Conservation (phyloP, 2,329 filamentous ascomycete species). For the Purpureocillium lavendulum region DNA sequence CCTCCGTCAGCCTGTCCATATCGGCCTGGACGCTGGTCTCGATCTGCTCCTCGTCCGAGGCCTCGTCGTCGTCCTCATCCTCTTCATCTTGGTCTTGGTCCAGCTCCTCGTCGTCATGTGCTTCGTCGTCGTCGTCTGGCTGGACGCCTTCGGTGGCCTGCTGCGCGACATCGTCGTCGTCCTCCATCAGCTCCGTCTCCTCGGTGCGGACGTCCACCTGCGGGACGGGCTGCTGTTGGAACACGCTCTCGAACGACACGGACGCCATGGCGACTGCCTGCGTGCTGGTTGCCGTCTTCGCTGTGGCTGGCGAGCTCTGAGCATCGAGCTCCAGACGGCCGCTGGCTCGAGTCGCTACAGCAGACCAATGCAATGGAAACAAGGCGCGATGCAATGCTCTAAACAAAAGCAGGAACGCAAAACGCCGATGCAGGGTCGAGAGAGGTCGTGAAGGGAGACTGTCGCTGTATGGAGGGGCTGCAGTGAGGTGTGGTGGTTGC, state of each 20-base stretch:
- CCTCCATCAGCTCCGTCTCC: constrained; percentile 41
- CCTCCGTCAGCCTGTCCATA: constrained; percentile 75
- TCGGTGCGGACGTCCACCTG: constrained; percentile 40
- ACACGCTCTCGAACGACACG: neutral
- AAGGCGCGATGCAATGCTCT: too few relatives aligned
- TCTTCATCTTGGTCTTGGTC: constrained; percentile 28
- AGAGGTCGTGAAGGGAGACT: too few relatives aligned
- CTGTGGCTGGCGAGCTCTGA: too few relatives aligned
- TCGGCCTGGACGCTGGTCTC: constrained; percentile 69
- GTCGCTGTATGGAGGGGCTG: neutral
- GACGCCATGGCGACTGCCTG: too few relatives aligned
- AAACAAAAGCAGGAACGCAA: too few relatives aligned
- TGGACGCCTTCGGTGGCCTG: constrained; percentile 18
- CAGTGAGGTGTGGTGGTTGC: constrained; percentile 8
- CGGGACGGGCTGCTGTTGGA: constrained; percentile 18
- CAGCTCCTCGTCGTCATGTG: constrained; percentile 22
- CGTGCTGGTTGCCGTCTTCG: too few relatives aligned
- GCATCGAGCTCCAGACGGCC: too few relatives aligned
- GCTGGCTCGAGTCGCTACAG: too few relatives aligned
- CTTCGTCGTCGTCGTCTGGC: constrained; percentile 20
- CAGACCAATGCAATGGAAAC: too few relatives aligned
- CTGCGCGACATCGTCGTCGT: constrained; percentile 22
- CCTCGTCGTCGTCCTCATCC: constrained; percentile 32
- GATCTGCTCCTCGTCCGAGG: constrained; percentile 52
- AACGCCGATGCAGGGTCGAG: too few relatives aligned